These are phyloP conservation scores for Darksidea phi DNA, from an alignment of 495 filamentous ascomycete species.

Conservation along the genomic window DNA sequence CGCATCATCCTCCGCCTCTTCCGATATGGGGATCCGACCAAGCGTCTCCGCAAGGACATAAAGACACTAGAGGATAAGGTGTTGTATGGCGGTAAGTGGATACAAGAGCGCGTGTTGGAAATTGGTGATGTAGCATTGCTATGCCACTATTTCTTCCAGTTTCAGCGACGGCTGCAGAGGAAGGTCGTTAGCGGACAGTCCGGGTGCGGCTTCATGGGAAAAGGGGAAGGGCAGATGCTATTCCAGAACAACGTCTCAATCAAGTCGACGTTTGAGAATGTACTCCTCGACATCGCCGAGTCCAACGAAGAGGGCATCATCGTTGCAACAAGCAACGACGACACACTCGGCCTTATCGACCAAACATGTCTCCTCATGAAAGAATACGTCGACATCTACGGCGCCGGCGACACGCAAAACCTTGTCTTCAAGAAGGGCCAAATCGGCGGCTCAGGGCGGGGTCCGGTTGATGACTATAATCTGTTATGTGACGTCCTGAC, in stretches of 20 bases:
- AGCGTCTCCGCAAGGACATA: constrained; percentile 3
- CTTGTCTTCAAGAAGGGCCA: constrained; percentile 3
- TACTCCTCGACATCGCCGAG: constrained; percentile 12
- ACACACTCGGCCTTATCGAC: constrained; percentile 6
- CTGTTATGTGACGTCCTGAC: constrained; percentile 6
- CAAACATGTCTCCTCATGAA: constrained; percentile 21
- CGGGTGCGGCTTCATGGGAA: not conserved
- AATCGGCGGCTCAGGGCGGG: constrained; percentile 1
- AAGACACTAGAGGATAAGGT: constrained; percentile 17
- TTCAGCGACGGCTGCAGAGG: constrained; percentile 17
- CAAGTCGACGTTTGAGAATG: constrained; percentile 15
- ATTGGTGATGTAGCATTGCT: constrained; percentile 12
- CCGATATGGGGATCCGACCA: constrained; percentile 9
- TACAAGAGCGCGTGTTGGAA: constrained; percentile 12
- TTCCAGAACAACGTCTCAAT: constrained; percentile 11
- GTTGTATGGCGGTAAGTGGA: constrained; percentile 9
- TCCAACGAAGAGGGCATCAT: constrained; percentile 4
- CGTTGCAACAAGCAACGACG: not conserved
- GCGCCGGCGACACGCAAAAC: constrained; percentile 5
- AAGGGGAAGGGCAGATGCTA: constrained; percentile 7
- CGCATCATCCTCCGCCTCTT: constrained; percentile 9
- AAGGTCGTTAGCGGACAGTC: constrained; percentile 12
- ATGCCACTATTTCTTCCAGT: constrained; percentile 21
- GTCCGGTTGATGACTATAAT: constrained; percentile 17
- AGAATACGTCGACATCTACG: constrained; percentile 16